phyloP scores from a whole-genome alignment of 2,329 filamentous ascomycete species.

The Cladosporium oxysporum region DNA sequence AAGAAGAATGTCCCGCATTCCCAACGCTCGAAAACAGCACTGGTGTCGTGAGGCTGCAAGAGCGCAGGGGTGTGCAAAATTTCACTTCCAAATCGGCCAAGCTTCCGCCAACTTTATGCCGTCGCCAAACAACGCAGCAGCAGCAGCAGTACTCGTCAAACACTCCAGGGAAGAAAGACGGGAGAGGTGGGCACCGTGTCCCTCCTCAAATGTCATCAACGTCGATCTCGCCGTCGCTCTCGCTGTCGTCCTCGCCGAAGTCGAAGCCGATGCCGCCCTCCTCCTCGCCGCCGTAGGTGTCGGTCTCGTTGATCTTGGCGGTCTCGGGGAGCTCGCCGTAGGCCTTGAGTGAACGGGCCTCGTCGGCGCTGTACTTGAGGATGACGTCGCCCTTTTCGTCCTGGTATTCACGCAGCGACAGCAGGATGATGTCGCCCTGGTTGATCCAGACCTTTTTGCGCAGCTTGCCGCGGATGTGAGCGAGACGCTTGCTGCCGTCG shows the following conservation, averaged over 20 bases:
- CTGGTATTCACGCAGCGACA: slow-evolving; percentile 88
- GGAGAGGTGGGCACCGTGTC: neutral
- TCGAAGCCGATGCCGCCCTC: slow-evolving; percentile 97
- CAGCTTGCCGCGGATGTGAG: slow-evolving; percentile 91
- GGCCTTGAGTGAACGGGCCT: slow-evolving; percentile 91
- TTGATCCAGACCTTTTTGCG: slow-evolving; percentile 99
- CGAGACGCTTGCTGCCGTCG: slow-evolving; percentile 84
- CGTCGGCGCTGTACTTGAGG: slow-evolving; percentile 92
- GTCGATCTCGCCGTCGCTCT: slow-evolving; percentile 75
- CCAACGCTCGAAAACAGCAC: slow-evolving; percentile 1
- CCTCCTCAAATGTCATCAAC: slow-evolving; percentile 81
- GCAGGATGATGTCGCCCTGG: slow-evolving; percentile 90
- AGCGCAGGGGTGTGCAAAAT: neutral
- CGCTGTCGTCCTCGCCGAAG: slow-evolving; percentile 85
- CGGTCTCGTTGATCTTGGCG: slow-evolving; percentile 99
- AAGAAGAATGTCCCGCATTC: slow-evolving; percentile 2
- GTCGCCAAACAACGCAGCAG: slow-evolving; percentile 9
- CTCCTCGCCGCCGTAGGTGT: slow-evolving; percentile 87
- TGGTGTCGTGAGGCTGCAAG: neutral
- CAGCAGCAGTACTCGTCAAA: neutral
- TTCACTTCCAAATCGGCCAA: slow-evolving; percentile 2
- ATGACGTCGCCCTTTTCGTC: slow-evolving; percentile 93
- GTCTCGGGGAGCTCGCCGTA: slow-evolving; percentile 96
- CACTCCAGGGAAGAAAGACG: neutral
- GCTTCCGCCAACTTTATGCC: neutral